Evolutionary conservation across 1,284 basidiomycete genomes (phyloP), one percentile per base, ranked within the genome.

Genomic region (Ceratobasidium sp.): DNA sequence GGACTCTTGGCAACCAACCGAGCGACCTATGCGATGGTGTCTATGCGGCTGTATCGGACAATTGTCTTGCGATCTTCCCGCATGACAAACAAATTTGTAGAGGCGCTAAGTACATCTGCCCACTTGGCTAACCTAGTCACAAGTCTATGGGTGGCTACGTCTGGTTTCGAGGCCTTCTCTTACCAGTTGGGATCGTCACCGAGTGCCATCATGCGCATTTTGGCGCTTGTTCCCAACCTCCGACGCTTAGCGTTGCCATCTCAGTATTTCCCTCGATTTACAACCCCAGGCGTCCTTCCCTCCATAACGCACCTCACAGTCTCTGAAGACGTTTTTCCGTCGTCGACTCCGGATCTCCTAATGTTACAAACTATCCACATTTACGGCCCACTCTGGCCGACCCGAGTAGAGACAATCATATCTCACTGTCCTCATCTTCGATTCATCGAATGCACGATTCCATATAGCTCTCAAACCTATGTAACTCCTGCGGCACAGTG

Each of bases 381-480:
- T 14, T 32, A 43, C 28, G 64, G 64, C 26, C 64, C 52, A 43
- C 64, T 69, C 52, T 69, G 64, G 64, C 64, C 64, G 26, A 55
- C 64, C 23, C 64, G 64, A 16, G 52, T 52, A 8, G 64, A 69
- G 26, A 69, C 36, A 43, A 28, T 69, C 9, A 69, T 69, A 43
- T 69, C 64, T 12, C 64, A 45, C 30, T 69, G 64, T 26, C 64
- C 64, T 9, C 43, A 57, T 26, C 41, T 69, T 26, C 34, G 28
- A 30, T 50, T 41, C 39, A 21, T 69, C n/a, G n/a, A 23, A 39
- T 69, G 64, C 39, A 69, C 64, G 0, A 69, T 69, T 45, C 64
- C 64, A 4, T 53, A 52, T 41, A 23, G 48, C 34, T 57, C 23
- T 21, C 64, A 69, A 21, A 69, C 64, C 16, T 57, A 69, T 43